Percentiles rank a stretch among this genome's conserved stretches.
Conservation (phyloP, 495 filamentous ascomycete genomes). For the Tirmania nivea region DNA sequence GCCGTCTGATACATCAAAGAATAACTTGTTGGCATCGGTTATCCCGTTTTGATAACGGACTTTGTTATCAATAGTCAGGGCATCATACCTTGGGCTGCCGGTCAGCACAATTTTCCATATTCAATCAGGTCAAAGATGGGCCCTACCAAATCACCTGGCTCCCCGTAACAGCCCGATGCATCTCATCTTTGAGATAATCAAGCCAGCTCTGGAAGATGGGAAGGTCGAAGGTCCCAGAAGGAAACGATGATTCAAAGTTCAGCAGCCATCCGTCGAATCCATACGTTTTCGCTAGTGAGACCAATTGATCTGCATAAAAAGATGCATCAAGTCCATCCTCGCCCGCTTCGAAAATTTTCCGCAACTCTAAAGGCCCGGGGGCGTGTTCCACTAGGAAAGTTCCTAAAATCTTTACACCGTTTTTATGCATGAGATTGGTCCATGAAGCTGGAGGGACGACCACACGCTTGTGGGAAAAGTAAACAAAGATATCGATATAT, state of each 20-base stretch:
- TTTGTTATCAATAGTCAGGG: conserved; percentile 22
- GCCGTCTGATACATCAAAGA: conserved; percentile 15
- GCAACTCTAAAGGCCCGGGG: conserved; percentile 11
- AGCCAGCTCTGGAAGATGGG: conserved; percentile 11
- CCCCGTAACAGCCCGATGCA: conserved; percentile 10
- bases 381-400: conserved; percentile 24
- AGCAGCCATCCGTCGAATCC: conserved; percentile 29
- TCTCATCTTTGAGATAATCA: conserved; percentile 19
- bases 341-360: conserved; percentile 18
- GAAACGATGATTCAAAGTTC: conserved; percentile 26
- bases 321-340: conserved; percentile 12
- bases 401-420: conserved; percentile 24
- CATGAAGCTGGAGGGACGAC: conserved; percentile 25
- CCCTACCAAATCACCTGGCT: conserved; percentile 19
- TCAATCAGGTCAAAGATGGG: not conserved
- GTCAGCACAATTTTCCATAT: conserved; percentile 5
- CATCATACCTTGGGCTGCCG: conserved; percentile 21
- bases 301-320: conserved; percentile 21
- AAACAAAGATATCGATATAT: conserved; percentile 24
- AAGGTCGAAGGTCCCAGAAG: conserved; percentile 7
- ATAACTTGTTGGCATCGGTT: conserved; percentile 19
- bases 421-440: conserved; percentile 27
- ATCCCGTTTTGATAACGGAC: conserved; percentile 25
- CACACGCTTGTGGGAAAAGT: conserved; percentile 27
- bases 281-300: conserved; percentile 21